Conservation (phyloP, 495 filamentous ascomycete genomes). For the Parathielavia hyrcaniae region DNA sequence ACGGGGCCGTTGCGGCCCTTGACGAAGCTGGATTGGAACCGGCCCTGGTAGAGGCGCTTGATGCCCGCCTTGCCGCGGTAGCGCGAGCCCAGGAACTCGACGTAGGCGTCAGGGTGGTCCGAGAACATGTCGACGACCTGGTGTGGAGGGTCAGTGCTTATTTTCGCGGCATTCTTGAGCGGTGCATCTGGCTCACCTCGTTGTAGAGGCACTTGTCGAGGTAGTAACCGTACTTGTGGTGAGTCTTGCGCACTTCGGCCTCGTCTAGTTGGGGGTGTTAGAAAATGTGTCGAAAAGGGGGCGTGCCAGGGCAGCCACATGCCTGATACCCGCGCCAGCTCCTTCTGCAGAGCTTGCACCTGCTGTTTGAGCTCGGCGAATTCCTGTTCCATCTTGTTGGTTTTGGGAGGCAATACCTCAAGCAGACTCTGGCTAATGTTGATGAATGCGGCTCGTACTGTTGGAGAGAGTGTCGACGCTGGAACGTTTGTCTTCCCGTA, state of each 20-base stretch:
- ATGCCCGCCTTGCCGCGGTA: slow-evolving; percentile 50
- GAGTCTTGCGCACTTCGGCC: slow-evolving; percentile 48
- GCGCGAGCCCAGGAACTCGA: slow-evolving; percentile 51
- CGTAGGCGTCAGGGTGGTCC: slow-evolving; percentile 49
- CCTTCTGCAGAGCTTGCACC: slow-evolving; percentile 34
- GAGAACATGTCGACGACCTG: slow-evolving; percentile 48
- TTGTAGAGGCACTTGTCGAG: slow-evolving; percentile 55
- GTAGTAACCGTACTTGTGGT: slow-evolving; percentile 55
- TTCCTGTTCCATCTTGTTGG: slow-evolving; percentile 29
- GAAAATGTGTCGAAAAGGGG: not conserved
- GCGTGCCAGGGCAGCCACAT: not conserved
- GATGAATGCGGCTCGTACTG: not conserved
- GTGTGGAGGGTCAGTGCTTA: no score
- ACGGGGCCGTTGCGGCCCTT: slow-evolving; percentile 51
- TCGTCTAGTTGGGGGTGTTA: slow-evolving; percentile 33
- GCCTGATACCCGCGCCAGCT: slow-evolving; percentile 36
- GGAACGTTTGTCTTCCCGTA: not conserved
- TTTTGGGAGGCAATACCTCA: not conserved
- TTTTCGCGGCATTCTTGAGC: no score
- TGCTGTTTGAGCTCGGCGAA: slow-evolving; percentile 41
- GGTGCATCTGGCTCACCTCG: slow-evolving; percentile 35
- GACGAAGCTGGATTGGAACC: slow-evolving; percentile 45
- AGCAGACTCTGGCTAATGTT: not conserved
- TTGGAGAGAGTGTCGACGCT: not conserved
- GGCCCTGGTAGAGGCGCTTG: slow-evolving; percentile 48